Evolutionary conservation across 2,329 filamentous ascomycete species (phyloP), one percentile per base, ranked within the genome.

Genomic region (Diaporthe sp.): DNA sequence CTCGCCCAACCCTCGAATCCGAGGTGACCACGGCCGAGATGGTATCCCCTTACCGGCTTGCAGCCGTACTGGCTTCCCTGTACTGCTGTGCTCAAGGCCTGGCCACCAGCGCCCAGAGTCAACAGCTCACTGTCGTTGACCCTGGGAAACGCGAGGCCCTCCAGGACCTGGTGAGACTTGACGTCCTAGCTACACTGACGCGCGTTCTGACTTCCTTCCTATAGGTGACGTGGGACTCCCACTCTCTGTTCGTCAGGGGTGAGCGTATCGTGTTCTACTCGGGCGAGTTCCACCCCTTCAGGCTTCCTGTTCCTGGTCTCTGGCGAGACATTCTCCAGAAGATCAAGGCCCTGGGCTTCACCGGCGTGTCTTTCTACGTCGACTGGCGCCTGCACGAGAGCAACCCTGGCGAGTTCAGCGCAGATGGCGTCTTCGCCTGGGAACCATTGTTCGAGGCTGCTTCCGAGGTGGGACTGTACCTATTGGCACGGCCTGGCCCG

Each of bases 381-480:
- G 90, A 95, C 79, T 97, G 94, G 95, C 93, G 93, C 4, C 85
- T 96, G 3, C 83, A 95, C 0, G 94, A 97, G 82, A 94, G 93
- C 3, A 92, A 93, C 76, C 91, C 88, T 0, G 94, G 94, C 1
- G 86, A 91, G 4, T 95, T 95, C 80, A 87, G 86, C 12, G 92
- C 92, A 1, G 91, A 94, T 2, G 94, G 94, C 0, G 88, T 95
- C 22, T 94, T 96, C 79, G 92, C 90, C 19, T 86, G 94, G 5
- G 89, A 94, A 78, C 91, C 92, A 0, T 95, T 97, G 84, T 95
- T 96, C 78, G 91, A 93, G 7, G 94, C 94, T 5, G 94, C 95
- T 0, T 87, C 88, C 28, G 84, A 93, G 77, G 92, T 93, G 9
- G 94, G 94, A 0, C 90, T 97, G 61, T 97, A 95, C 79, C 87